phyloP scores from a whole-genome alignment of 2,329 filamentous ascomycete species.

The Ceratocystis cubensis region DNA sequence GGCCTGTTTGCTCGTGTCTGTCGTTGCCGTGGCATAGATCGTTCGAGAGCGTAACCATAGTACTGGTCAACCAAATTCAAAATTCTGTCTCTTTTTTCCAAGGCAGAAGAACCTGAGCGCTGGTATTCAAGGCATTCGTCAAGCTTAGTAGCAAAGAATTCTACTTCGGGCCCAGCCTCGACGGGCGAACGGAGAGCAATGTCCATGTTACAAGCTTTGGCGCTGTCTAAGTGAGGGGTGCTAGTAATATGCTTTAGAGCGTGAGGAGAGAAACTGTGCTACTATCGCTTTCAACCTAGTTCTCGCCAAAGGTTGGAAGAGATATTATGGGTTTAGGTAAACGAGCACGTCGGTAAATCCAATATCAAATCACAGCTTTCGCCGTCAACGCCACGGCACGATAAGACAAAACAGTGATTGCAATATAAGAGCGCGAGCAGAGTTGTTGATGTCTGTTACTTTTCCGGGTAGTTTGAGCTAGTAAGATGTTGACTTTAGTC shows the following conservation, averaged over 20 bases:
- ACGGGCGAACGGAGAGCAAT: slow-evolving; percentile 12
- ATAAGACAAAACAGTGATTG: neutral
- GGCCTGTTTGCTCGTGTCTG: slow-evolving; percentile 19
- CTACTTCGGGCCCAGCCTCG: slow-evolving; percentile 62
- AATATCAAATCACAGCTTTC: neutral
- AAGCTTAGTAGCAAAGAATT: slow-evolving; percentile 70
- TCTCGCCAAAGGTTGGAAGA: neutral
- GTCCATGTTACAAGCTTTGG: slow-evolving; percentile 18
- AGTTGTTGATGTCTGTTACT: neutral
- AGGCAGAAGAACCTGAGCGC: slow-evolving; percentile 20
- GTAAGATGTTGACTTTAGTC: neutral
- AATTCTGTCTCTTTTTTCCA: slow-evolving; percentile 52
- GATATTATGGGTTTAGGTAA: neutral
- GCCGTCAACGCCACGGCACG: neutral
- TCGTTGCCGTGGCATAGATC: slow-evolving; percentile 27
- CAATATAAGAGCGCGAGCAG: neutral
- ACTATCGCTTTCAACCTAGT: too few species aligned
- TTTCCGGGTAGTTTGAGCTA: neutral
- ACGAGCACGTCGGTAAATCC: neutral
- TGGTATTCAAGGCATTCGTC: slow-evolving; percentile 55
- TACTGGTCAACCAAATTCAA: slow-evolving; percentile 56
- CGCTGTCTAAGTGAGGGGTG: neutral
- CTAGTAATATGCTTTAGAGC: neutral
- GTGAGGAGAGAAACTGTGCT: too few species aligned
- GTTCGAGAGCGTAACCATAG: slow-evolving; percentile 41